Evolutionary conservation across 805 yeast genomes (phyloP).

Genomic region (Saccharomycopsis capsularis): DNA sequence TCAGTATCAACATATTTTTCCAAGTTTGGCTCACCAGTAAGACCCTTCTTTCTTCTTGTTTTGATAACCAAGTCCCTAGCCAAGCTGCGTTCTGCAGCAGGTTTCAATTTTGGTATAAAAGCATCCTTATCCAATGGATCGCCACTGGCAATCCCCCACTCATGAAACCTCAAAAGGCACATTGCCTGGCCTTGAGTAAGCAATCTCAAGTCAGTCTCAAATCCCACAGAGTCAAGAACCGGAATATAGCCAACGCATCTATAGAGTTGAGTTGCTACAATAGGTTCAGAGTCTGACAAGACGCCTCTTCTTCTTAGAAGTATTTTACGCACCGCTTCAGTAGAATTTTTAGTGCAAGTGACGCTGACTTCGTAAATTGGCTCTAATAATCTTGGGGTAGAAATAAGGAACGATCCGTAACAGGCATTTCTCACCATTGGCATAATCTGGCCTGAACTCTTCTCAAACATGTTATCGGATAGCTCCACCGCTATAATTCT

Average conservation of each 20-base stretch:
- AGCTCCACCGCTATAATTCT: constrained; percentile 56
- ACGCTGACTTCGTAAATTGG: constrained; percentile 64
- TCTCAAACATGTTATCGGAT: constrained; percentile 39
- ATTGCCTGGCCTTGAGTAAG: constrained; percentile 74
- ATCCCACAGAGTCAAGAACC: constrained; percentile 82
- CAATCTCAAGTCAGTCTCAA: constrained; percentile 78
- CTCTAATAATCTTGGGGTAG: constrained; percentile 73
- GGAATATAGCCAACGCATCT: constrained; percentile 64
- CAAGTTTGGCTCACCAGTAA: constrained; percentile 61
- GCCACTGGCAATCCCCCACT: constrained; percentile 83
- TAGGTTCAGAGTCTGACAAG: constrained; percentile 40
- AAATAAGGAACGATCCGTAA: constrained; percentile 69
- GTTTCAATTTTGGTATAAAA: constrained; percentile 59
- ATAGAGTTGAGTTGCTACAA: constrained; percentile 68
- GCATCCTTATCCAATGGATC: constrained; percentile 74
- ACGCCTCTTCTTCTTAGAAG: constrained; percentile 68
- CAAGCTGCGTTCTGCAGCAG: constrained; percentile 62
- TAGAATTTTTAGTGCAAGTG: constrained; percentile 44
- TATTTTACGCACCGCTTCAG: constrained; percentile 41
- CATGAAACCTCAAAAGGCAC: constrained; percentile 56
- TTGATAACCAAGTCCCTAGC: constrained; percentile 88
- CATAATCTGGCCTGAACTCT: constrained; percentile 64
- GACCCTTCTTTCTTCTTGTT: constrained; percentile 82
- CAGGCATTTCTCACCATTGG: constrained; percentile 83
- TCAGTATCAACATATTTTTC: constrained; percentile 27